These are phyloP conservation scores for Aspergillus nanangensis DNA, from an alignment of 495 filamentous ascomycete species.

Conservation along the genomic window DNA sequence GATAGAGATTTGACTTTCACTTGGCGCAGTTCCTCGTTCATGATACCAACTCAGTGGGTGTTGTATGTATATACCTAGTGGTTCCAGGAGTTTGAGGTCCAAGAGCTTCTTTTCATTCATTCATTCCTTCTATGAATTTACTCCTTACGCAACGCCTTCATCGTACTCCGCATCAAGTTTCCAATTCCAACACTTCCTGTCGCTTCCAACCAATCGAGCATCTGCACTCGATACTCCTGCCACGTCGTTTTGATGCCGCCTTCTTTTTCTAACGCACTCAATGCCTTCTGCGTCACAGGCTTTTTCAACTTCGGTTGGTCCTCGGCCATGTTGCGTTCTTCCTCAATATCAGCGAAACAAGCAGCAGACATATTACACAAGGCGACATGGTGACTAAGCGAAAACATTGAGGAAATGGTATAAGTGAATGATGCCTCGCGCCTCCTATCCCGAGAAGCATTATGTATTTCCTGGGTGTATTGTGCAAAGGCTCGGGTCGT, in stretches of 20 bases:
- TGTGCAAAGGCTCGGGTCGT: conserved; percentile 43
- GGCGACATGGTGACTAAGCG: conserved; percentile 62
- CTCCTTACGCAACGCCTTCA: conserved; percentile 61
- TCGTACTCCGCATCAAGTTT: conserved; percentile 77
- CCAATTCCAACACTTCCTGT: conserved; percentile 62
- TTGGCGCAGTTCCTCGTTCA: too few species aligned
- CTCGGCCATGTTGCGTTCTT: conserved; percentile 53
- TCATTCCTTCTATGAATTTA: too few species aligned
- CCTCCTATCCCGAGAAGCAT: conserved; percentile 28
- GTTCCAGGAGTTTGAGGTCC: too few species aligned
- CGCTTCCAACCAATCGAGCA: conserved; percentile 64
- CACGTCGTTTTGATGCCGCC: conserved; percentile 66
- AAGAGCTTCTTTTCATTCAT: too few species aligned
- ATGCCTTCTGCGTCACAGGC: conserved; percentile 67
- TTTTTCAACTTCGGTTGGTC: conserved; percentile 59
- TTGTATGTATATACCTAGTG: too few species aligned
- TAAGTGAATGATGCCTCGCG: conserved; percentile 37
- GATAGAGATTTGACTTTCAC: conserved; percentile 2
- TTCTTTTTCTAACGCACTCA: conserved; percentile 58
- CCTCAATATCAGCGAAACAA: conserved; percentile 54
- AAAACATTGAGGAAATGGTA: conserved; percentile 56
- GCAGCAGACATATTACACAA: conserved; percentile 63
- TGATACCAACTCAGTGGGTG: too few species aligned
- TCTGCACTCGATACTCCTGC: conserved; percentile 71
- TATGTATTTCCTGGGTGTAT: conserved; percentile 39